Conservation (phyloP, 495 filamentous ascomycete species). For the Durotheca rogersii region DNA sequence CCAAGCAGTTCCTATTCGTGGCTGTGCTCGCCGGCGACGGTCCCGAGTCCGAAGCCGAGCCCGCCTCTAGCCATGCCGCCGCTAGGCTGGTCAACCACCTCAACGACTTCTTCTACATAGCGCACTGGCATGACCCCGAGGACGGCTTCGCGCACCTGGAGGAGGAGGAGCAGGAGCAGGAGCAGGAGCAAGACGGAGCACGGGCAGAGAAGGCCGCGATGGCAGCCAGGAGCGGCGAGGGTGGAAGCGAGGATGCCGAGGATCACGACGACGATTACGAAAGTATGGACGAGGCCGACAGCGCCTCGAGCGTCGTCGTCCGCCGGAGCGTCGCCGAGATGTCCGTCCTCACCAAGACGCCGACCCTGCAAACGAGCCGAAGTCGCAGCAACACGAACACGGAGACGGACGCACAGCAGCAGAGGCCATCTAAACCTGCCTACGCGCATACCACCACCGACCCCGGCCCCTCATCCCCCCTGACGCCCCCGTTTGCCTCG, state of each 20-base stretch:
- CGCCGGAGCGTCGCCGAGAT: constrained; percentile 22
- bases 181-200: constrained; percentile 4
- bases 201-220: background rate
- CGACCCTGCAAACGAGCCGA: background rate
- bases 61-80: background rate
- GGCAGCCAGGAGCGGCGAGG: constrained; percentile 22
- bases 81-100: constrained; percentile 45
- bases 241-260: constrained; percentile 37
- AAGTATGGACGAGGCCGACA: constrained; percentile 36
- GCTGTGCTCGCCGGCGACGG: constrained; percentile 59
- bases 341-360: background rate
- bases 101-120: constrained; percentile 85
- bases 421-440: no score
- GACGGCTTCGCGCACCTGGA: constrained; percentile 74
- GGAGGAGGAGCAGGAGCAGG: constrained; percentile 46
- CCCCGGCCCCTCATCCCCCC: background rate
- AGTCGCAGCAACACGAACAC: constrained; percentile 8
- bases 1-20: constrained; percentile 78
- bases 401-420: no score
- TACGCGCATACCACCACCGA: no score
- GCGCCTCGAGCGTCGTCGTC: constrained; percentile 33
- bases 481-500: background rate
- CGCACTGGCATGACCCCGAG: constrained; percentile 75
- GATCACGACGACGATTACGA: no score
- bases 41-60: constrained; percentile 18